Base-by-base conservation (phyloP, 495 filamentous ascomycete genomes). In the Neurospora terricola region DNA sequence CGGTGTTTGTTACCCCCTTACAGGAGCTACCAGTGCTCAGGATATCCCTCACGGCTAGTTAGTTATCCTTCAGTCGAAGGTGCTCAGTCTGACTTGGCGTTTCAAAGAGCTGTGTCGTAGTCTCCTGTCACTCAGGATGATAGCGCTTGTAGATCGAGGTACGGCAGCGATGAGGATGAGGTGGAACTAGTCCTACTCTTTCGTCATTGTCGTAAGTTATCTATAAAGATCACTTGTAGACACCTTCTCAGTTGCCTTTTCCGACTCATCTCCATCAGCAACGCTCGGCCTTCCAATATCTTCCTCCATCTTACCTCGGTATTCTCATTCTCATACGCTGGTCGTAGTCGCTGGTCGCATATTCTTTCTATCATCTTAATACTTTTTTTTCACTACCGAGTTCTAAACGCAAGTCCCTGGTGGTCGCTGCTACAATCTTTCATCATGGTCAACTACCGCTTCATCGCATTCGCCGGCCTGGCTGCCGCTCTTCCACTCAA, bases 401-500 rank as follows among this genome's bases (percentile, higher is more conserved):
- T 70, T 66, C 48, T 70, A 69, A 70, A 34, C 1, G 6, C 27
- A 66, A 66, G 54, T 66, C 54, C 54, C 54, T 34, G 54, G 54
- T 66, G 54, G 54, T 34, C 27, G 3, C 18, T 48, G 38, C 69
- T 71, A 76, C 68, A 71, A 71, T 34, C 72, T 59, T 73, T 62
- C 77, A 82, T 76, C 11, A 87, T 87, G 85, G 83, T 84, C 72
- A 77, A 75, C 23, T 84, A 85, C 72, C 73, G 75, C 37, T 72
- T 83, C 76, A 54, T 85, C 74, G 73, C 81, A 71, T 78, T 81
- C 73, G 84, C 82, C 76, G 79, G 81, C 75, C 76, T 85, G 45
- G 79, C 81, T 18, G 80, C 79, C 40, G 87, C 86, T 45, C 80
- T 89, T 72, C 87, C 87, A 10, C 83, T 89, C 42, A 89, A 89